Evolutionary conservation across 2,329 filamentous ascomycete species (phyloP).

Genomic region (Cordyceps cateniannulata): DNA sequence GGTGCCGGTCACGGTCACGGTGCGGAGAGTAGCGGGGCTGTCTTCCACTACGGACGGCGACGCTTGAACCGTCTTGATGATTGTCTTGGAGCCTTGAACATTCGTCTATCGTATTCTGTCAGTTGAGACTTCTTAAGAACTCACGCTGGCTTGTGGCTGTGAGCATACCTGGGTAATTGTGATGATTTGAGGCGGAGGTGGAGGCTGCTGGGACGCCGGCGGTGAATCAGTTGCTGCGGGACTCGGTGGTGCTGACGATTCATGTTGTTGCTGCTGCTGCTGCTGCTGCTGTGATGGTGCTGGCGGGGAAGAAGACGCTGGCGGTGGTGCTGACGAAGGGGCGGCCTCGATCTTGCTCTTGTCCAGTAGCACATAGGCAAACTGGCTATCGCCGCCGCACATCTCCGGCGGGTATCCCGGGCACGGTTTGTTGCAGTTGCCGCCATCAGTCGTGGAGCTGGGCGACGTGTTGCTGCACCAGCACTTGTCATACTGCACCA

Average conservation of each 20-base stretch:
- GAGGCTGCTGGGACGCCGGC: neutral
- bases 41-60: neutral
- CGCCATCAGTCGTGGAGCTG: neutral
- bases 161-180: neutral
- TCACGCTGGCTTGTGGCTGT: no score
- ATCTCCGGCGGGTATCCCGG: neutral
- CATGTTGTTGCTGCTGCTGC: neutral
- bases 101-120: neutral
- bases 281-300: neutral
- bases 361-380: neutral
- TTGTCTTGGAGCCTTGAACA: neutral
- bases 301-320: neutral
- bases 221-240: no score
- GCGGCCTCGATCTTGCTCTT: neutral
- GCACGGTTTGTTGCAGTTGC: neutral
- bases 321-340: neutral
- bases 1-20: neutral
- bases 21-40: neutral
- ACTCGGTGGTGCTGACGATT: neutral
- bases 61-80: neutral
- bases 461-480: conserved; percentile 6
- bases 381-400: neutral
- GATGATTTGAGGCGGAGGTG: neutral
- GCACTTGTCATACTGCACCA: conserved; percentile 1
- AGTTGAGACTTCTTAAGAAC: neutral